Evolutionary conservation across 768 basidiomycete genomes (phyloP).

Genomic region (Suillus fuscotomentosus): DNA sequence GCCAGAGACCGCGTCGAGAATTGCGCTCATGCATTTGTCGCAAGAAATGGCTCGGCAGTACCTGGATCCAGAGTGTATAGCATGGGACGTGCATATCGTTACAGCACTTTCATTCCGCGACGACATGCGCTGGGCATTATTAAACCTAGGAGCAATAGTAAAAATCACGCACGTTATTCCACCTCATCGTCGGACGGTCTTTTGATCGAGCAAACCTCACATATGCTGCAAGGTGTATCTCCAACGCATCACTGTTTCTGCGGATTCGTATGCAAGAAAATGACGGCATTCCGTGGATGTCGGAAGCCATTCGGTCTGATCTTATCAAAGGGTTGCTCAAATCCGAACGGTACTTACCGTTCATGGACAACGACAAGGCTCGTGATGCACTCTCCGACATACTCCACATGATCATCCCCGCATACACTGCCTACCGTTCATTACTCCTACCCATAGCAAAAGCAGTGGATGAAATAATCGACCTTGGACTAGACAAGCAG

Average conservation of each 20-base stretch:
- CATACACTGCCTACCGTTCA: slow-evolving; percentile 27
- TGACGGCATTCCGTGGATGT: slow-evolving; percentile 26
- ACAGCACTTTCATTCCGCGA: slow-evolving; percentile 19
- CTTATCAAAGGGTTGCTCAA: slow-evolving; percentile 24
- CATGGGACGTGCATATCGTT: slow-evolving; percentile 29
- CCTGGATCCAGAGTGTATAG: slow-evolving; percentile 23
- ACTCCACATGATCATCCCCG: slow-evolving; percentile 18
- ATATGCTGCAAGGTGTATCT: slow-evolving; percentile 21
- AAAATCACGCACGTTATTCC: slow-evolving; percentile 23
- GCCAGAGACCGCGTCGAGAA: slow-evolving; percentile 17
- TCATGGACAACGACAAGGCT: slow-evolving; percentile 13
- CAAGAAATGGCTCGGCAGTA: slow-evolving; percentile 18
- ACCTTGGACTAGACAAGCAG: slow-evolving; percentile 10
- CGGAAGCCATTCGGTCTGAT: slow-evolving; percentile 20
- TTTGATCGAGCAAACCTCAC: slow-evolving; percentile 14
- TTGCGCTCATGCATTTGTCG: slow-evolving; percentile 24
- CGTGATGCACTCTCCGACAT: slow-evolving; percentile 8
- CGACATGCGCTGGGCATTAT: slow-evolving; percentile 16
- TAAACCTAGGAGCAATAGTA: slow-evolving; percentile 24
- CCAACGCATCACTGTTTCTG: slow-evolving; percentile 19
- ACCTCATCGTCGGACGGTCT: slow-evolving; percentile 12
- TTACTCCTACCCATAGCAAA: slow-evolving; percentile 14
- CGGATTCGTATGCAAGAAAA: slow-evolving; percentile 19
- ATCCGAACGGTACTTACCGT: slow-evolving; percentile 19
- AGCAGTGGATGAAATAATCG: slow-evolving; percentile 10